Evolutionary conservation across 495 filamentous ascomycete species (phyloP).

Genomic region (Penicillium bialowiezense): DNA sequence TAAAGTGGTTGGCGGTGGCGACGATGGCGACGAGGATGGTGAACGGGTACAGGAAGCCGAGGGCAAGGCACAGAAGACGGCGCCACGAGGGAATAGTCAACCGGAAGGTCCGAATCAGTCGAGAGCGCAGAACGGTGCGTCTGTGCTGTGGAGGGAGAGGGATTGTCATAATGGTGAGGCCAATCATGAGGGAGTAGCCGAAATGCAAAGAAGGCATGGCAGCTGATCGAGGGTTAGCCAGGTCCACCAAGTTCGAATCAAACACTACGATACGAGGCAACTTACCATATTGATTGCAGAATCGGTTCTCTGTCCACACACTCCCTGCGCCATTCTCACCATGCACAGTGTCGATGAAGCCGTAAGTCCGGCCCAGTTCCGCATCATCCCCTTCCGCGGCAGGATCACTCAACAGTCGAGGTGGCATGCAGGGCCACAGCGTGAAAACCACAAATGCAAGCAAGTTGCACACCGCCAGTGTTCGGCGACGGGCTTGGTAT

Average conservation of each 20-base stretch:
- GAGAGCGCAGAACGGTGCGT: constrained; percentile 18
- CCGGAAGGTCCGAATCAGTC: constrained; percentile 20
- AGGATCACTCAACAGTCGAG: constrained; percentile 61
- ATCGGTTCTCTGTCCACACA: constrained; percentile 72
- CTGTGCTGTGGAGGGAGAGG: constrained; percentile 41
- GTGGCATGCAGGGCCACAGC: constrained; percentile 79
- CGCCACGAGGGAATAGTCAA: constrained; percentile 39
- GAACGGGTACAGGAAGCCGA: constrained; percentile 63
- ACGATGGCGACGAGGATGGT: constrained; percentile 66
- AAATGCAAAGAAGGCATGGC: constrained; percentile 83
- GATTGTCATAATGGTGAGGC: constrained; percentile 60
- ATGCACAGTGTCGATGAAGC: constrained; percentile 77
- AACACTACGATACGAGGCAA: background rate
- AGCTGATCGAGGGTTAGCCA: constrained; percentile 35
- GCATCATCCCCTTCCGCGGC: constrained; percentile 39
- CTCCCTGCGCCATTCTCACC: constrained; percentile 57
- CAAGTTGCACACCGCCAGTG: constrained; percentile 72
- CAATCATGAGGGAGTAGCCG: constrained; percentile 74
- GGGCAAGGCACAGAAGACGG: constrained; percentile 40
- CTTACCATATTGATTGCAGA: constrained; percentile 63
- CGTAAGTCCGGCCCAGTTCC: constrained; percentile 53
- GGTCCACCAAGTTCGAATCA: too few relatives aligned
- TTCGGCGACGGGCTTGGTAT: constrained; percentile 62
- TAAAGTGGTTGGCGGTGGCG: constrained; percentile 72
- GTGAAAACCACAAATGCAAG: constrained; percentile 77